A percentile compares a stretch with the other conserved stretches of the same genome.
Conservation (phyloP, 176 grass and related monocot genomes). For the Musa troglodytarum region DNA sequence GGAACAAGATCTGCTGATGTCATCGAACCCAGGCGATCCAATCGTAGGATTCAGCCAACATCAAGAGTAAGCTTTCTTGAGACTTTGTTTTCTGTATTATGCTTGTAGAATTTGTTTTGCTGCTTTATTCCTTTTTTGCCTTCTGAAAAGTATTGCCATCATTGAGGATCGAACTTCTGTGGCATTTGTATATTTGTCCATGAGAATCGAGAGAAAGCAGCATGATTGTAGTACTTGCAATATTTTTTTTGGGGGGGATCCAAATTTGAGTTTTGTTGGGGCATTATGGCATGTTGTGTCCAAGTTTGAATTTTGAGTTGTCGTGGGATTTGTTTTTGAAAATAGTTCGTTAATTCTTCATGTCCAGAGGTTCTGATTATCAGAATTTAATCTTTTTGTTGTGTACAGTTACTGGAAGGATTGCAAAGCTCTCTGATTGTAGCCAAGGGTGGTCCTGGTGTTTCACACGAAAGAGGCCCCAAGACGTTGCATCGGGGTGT, state of each 20-base stretch:
- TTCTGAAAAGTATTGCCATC: too few species aligned
- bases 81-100: not conserved
- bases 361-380: not conserved
- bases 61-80: constrained; percentile 49
- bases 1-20: constrained; percentile 36
- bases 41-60: constrained; percentile 89
- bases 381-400: not conserved
- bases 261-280: not conserved
- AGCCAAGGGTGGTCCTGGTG: constrained; percentile 60
- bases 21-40: constrained; percentile 71
- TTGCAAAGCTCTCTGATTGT: constrained; percentile 84
- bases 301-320: not conserved
- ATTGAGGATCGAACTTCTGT: not conserved
- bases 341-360: too few species aligned
- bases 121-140: not conserved
- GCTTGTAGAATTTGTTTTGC: constrained; percentile 6
- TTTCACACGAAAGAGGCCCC: constrained; percentile 49
- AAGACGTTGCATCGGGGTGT: constrained; percentile 42
- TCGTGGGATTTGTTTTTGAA: not conserved
- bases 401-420: constrained; percentile 70
- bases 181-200: too few species aligned
- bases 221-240: too few species aligned
- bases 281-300: not conserved
- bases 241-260: not conserved
- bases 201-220: too few species aligned